Conservation (phyloP, 257 asterid species). For the Przewalskia tangutica region DNA sequence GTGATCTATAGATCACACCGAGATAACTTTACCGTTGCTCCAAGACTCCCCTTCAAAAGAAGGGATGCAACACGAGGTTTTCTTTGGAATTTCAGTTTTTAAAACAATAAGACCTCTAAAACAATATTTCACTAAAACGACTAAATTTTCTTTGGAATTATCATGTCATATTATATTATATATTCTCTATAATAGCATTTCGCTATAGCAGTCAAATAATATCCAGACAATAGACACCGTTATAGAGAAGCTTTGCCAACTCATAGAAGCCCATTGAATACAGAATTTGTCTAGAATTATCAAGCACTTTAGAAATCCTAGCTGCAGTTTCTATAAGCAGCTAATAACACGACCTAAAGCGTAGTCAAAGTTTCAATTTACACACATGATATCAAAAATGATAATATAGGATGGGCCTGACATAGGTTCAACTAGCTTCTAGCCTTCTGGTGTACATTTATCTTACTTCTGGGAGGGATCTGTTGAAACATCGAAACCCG, state of each 20-base stretch:
- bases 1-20: too few relatives aligned
- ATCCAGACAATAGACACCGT: too few relatives aligned
- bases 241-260: background rate
- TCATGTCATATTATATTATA: too few relatives aligned
- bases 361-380: background rate
- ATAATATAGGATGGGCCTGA: background rate
- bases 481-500: conserved; percentile 74
- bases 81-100: too few relatives aligned
- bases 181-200: too few relatives aligned
- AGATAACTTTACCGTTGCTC: too few relatives aligned
- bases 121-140: too few relatives aligned
- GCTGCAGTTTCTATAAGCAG: background rate
- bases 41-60: too few relatives aligned
- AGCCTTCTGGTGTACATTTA: background rate
- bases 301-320: background rate
- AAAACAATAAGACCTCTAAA: too few relatives aligned
- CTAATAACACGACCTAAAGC: background rate
- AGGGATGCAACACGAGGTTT: too few relatives aligned
- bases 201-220: too few relatives aligned
- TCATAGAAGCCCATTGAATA: background rate
- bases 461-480: conserved; percentile 19
- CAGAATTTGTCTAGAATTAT: background rate
- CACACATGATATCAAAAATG: background rate
- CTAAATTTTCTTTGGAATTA: too few relatives aligned
- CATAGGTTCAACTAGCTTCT: background rate